Percentiles rank a stretch among this genome's conserved stretches.
These are phyloP conservation scores for Acanthamoeba culbertsoni DNA, from an alignment of 208 protist genomes.

Conservation along the genomic window DNA sequence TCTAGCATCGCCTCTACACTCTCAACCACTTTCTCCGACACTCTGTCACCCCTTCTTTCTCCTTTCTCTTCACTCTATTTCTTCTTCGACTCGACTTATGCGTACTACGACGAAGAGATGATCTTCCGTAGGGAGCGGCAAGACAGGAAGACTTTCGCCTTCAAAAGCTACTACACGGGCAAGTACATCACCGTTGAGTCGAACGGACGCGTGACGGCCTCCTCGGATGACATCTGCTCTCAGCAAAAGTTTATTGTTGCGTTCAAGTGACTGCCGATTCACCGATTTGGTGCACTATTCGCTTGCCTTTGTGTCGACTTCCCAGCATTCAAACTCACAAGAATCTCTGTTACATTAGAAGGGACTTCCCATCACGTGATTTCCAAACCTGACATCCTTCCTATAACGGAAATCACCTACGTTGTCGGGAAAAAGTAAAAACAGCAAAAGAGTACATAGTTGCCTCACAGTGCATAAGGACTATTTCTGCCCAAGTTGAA, in stretches of 20 bases:
- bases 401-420: too few relatives aligned
- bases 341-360: too few relatives aligned
- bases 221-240: slow-evolving; percentile 2
- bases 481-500: too few relatives aligned
- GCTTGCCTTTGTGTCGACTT: too few relatives aligned
- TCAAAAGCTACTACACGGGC: slow-evolving; percentile 29
- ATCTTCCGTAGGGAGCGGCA: background rate
- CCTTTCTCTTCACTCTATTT: background rate
- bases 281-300: background rate
- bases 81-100: background rate
- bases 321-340: too few relatives aligned
- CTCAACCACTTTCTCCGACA: background rate
- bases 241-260: background rate
- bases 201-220: background rate
- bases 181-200: slow-evolving; percentile 17
- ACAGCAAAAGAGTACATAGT: too few relatives aligned
- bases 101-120: background rate
- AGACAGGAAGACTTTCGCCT: background rate
- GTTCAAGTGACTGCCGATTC: background rate
- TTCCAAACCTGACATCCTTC: too few relatives aligned
- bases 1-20: background rate
- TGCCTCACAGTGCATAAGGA: too few relatives aligned
- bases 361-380: too few relatives aligned
- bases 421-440: too few relatives aligned
- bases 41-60: background rate